phyloP scores from a whole-genome alignment of 768 basidiomycete species.

The Termitomyces sp. region DNA sequence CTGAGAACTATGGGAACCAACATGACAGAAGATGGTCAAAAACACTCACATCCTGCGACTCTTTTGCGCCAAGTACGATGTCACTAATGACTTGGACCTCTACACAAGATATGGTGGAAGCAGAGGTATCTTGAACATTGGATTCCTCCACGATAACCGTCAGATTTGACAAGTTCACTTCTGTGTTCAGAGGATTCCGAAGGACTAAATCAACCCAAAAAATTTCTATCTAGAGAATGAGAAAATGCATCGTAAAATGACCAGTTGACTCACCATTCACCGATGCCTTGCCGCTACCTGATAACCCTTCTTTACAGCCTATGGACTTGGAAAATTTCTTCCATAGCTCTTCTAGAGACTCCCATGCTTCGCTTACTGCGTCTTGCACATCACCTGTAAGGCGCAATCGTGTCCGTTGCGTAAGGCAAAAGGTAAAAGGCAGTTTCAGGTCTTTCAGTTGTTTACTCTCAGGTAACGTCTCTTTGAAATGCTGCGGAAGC shows the following conservation, averaged over 20 bases:
- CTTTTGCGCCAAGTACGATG: constrained; percentile 55
- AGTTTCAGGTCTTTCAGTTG: constrained; percentile 44
- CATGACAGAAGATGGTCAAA: not conserved
- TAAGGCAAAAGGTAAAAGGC: constrained; percentile 63
- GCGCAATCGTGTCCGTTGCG: constrained; percentile 50
- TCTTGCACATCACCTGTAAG: constrained; percentile 44
- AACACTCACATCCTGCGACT: constrained; percentile 53
- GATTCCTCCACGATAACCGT: constrained; percentile 48
- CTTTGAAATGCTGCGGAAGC: constrained; percentile 61
- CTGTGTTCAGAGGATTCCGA: constrained; percentile 68
- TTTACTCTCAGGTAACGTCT: constrained; percentile 44
- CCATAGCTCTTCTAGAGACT: constrained; percentile 63
- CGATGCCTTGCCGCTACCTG: constrained; percentile 50
- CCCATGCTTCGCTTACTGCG: constrained; percentile 50
- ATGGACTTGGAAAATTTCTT: constrained; percentile 46
- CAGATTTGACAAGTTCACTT: constrained; percentile 62
- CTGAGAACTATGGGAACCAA: constrained; percentile 23
- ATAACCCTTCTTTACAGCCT: constrained; percentile 50
- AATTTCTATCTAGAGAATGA: constrained; percentile 39
- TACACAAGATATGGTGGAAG: constrained; percentile 33
- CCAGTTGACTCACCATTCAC: constrained; percentile 48
- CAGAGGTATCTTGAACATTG: constrained; percentile 21
- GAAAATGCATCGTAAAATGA: not conserved
- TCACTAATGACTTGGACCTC: constrained; percentile 59
- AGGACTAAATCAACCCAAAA: constrained; percentile 75